Evolutionary conservation across 495 filamentous ascomycete species (phyloP), one percentile per base, ranked within the genome.

Genomic region (Oidiodendron maius): DNA sequence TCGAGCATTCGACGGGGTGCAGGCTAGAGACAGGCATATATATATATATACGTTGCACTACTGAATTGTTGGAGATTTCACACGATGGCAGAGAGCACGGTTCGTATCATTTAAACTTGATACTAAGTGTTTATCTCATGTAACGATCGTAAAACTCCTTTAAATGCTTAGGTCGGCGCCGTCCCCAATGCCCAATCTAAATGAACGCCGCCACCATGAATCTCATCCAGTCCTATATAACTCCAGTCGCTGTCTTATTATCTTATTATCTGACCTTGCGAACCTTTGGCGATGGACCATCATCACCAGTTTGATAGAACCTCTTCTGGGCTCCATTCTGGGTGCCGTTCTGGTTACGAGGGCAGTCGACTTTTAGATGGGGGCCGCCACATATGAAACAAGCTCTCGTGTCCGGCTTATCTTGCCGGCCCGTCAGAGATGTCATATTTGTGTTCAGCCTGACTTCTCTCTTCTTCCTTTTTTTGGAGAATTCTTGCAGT

Each of bases 391-490:
- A 77, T 4, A 54, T 60, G 44, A 57, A 68, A 50, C 73, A 77
- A 13, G 46, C 40, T 34, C 58, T 51, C 23, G 58, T 58, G 45
- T 25, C 12, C 8, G 15, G 3, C 24, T 3, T 34, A 22, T 46
- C 28, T 32, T 56, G 39, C 18, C 42, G 30, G 6, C 62, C 60
- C 25, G 77, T 78, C 30, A 83, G 68, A 12, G 74, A 68, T 20
- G 61, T 75, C 39, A 76, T 58, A 15, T 61, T 9, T 5, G n/a
- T 61, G 48, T 80, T 78, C 46, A 84, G 59, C 40, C 78, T 81
- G 36, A 82, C 61, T 40, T 81, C 76, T 58, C 80, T 77, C 54
- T 72, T 76, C 58, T 72, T 70, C 3, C 76, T 63, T 50, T 71
- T 67, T 24, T 71, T 70, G 12, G 74, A 75, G 24, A 79, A 59